A percentile compares a stretch with the other conserved stretches of the same genome.
Conservation (phyloP, 129 eudicot species). For the Apium graveolens region DNA sequence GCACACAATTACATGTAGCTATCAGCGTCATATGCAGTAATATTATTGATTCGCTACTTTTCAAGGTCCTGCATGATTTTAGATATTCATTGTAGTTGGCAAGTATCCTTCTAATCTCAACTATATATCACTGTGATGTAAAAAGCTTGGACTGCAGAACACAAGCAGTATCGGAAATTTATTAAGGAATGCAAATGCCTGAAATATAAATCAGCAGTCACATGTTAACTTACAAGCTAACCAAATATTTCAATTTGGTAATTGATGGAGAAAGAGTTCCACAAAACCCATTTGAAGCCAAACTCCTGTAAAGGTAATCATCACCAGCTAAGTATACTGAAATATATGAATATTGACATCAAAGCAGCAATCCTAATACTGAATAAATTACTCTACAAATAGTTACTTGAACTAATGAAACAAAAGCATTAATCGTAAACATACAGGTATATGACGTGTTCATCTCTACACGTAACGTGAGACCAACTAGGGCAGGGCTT, state of each 20-base stretch:
- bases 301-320: slow-evolving; percentile 45
- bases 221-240: slow-evolving; percentile 55
- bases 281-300: slow-evolving; percentile 70
- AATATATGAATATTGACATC: not conserved
- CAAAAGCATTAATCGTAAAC: slow-evolving; percentile 11
- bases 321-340: not conserved
- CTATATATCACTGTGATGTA: not conserved
- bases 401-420: not conserved
- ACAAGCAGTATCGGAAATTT: not conserved
- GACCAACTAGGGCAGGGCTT: slow-evolving; percentile 94
- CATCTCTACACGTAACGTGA: slow-evolving; percentile 66
- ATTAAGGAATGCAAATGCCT: not conserved
- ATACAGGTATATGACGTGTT: slow-evolving; percentile 70
- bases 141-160: not conserved
- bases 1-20: no score
- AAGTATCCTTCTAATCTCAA: not conserved
- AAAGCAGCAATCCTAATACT: not conserved
- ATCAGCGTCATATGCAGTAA: no score
- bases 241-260: slow-evolving; percentile 52
- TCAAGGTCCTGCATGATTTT: not conserved
- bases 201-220: not conserved
- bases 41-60: not conserved
- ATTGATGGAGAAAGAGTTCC: slow-evolving; percentile 70
- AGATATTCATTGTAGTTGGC: not conserved
- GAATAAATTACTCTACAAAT: not conserved